Evolutionary conservation across 2,329 filamentous ascomycete genomes (phyloP).

Genomic region (Apiospora kogelbergensis): DNA sequence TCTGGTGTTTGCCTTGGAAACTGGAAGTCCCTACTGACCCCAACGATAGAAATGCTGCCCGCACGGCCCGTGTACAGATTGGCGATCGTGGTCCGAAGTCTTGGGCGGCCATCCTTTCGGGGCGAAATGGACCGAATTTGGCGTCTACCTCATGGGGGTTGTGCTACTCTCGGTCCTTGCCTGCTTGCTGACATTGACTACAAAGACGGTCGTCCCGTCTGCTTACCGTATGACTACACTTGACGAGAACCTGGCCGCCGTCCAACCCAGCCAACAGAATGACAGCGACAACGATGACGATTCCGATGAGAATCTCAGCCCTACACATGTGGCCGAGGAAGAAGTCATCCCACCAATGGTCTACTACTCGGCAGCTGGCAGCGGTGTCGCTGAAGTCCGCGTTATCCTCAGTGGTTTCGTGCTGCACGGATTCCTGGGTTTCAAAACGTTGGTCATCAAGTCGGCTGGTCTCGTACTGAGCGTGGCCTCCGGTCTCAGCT

Average conservation of each 20-base stretch:
- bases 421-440: conserved; percentile 88
- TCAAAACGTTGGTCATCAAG: conserved; percentile 85
- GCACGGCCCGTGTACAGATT: conserved; percentile 54
- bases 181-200: conserved; percentile 79
- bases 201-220: conserved; percentile 93
- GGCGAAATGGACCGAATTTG: conserved; percentile 70
- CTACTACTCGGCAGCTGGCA: conserved; percentile 94
- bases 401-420: conserved; percentile 98
- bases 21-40: conserved; percentile 12
- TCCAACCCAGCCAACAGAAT: conserved; percentile 39
- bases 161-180: conserved; percentile 68
- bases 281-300: conserved; percentile 43
- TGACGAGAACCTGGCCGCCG: conserved; percentile 87
- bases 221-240: conserved; percentile 83
- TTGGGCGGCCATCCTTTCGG: conserved; percentile 45
- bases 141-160: conserved; percentile 71
- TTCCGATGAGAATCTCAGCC: conserved; percentile 39
- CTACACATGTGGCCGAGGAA: conserved; percentile 27
- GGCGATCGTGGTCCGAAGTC: conserved; percentile 56
- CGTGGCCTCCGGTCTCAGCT: conserved; percentile 86
- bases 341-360: conserved; percentile 67
- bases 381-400: conserved; percentile 94
- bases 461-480: conserved; percentile 80
- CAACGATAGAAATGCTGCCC: conserved; percentile 52
- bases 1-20: background rate